Conservation (phyloP, 2,329 filamentous ascomycete genomes). For the Fusarium sp. region DNA sequence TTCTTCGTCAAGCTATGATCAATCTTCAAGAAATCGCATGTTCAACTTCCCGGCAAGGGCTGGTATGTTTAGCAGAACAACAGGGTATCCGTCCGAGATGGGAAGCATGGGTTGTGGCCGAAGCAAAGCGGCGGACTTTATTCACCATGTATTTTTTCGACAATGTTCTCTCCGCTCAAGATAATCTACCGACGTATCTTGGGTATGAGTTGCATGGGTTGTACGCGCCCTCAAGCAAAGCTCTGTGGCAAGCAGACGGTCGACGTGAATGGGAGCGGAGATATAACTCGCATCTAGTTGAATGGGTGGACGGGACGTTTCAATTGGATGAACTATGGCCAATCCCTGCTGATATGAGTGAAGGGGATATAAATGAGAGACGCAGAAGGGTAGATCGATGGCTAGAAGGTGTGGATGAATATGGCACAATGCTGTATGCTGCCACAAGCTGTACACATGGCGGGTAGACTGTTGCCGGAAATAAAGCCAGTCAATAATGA, state of each 20-base stretch:
- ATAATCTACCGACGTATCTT: conserved; percentile 63
- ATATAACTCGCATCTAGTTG: conserved; percentile 60
- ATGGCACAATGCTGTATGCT: conserved; percentile 67
- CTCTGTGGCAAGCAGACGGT: conserved; percentile 59
- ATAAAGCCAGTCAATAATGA: too few relatives aligned
- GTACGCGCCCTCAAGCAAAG: conserved; percentile 58
- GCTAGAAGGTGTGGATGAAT: conserved; percentile 67
- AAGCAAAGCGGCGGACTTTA: conserved; percentile 66
- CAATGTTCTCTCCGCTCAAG: conserved; percentile 61
- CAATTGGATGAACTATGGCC: conserved; percentile 68
- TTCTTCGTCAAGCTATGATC: conserved; percentile 62
- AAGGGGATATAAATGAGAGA: conserved; percentile 50
- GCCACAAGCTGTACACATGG: conserved; percentile 63
- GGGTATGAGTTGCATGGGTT: conserved; percentile 64
- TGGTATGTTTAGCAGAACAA: conserved; percentile 61
- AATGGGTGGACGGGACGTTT: conserved; percentile 60
- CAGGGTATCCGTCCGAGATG: conserved; percentile 59
- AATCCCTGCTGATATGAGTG: conserved; percentile 51
- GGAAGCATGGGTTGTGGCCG: conserved; percentile 68
- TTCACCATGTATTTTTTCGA: conserved; percentile 69
- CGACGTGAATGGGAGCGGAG: conserved; percentile 59
- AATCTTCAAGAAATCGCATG: conserved; percentile 66
- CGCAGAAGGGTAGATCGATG: conserved; percentile 62
- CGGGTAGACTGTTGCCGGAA: conserved; percentile 28
- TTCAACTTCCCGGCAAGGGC: conserved; percentile 56